These are phyloP conservation scores for Dryas alaskensis DNA, from an alignment of 306 rosid species.

Conservation along the genomic window DNA sequence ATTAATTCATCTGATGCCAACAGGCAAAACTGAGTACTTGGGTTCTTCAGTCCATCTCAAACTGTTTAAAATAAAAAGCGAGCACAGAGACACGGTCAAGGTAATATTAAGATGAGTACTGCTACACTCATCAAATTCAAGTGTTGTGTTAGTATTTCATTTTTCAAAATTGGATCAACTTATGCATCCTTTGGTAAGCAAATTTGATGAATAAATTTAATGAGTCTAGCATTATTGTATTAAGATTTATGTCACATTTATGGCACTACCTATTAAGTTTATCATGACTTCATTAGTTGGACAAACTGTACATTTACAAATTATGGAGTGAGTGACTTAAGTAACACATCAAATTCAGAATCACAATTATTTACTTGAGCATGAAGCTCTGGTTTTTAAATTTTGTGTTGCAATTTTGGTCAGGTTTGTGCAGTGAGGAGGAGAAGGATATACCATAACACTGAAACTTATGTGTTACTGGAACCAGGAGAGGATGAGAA, in stretches of 20 bases:
- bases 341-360: neutral
- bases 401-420: neutral
- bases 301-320: no score
- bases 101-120: conserved; percentile 13
- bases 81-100: conserved; percentile 35
- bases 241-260: neutral
- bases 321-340: no score
- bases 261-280: no score
- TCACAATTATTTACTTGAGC: neutral
- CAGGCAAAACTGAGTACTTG: conserved; percentile 11
- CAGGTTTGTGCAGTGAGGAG: conserved; percentile 63
- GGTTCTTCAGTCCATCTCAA: conserved; percentile 34
- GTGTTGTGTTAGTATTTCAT: no score
- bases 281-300: no score
- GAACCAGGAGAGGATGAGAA: conserved; percentile 88
- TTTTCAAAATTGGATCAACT: no score
- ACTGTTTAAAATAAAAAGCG: conserved; percentile 15
- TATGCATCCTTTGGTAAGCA: no score
- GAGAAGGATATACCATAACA: conserved; percentile 58
- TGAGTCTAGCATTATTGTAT: no score
- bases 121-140: no score
- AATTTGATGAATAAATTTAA: no score
- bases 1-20: conserved; percentile 12
- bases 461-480: conserved; percentile 68
- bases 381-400: neutral